Evolutionary conservation across 78 protist genomes (phyloP).

Genomic region (Planoprotostelium fungivorum): DNA sequence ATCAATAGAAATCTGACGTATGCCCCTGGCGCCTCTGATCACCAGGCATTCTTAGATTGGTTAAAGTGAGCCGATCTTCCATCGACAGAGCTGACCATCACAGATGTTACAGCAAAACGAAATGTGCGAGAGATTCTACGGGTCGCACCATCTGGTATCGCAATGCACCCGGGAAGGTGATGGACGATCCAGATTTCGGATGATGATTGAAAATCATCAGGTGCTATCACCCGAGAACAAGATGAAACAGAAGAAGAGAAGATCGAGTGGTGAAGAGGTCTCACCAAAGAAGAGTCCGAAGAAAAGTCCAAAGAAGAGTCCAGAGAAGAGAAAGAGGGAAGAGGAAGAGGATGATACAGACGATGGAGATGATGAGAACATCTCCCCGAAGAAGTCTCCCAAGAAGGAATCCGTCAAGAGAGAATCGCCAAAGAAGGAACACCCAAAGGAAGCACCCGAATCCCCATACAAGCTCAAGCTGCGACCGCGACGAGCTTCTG

Average conservation of each 20-base stretch:
- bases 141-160: not conserved
- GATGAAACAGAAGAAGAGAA: not conserved
- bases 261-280: not conserved
- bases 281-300: not conserved
- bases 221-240: not conserved
- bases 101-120: not conserved
- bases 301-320: not conserved
- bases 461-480: not conserved
- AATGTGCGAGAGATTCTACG: not conserved
- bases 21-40: not conserved
- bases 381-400: not conserved
- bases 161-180: not conserved
- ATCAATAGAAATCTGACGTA: too few species aligned
- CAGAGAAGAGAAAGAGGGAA: not conserved
- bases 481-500: not conserved
- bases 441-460: not conserved
- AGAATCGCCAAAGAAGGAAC: not conserved
- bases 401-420: not conserved
- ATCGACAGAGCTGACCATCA: not conserved
- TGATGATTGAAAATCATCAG: not conserved
- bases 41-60: not conserved
- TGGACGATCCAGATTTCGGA: not conserved
- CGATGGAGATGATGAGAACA: not conserved
- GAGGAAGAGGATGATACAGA: not conserved
- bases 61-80: not conserved